Evolutionary conservation across 257 asterid species (phyloP).

Genomic region (Cordia subcordata): DNA sequence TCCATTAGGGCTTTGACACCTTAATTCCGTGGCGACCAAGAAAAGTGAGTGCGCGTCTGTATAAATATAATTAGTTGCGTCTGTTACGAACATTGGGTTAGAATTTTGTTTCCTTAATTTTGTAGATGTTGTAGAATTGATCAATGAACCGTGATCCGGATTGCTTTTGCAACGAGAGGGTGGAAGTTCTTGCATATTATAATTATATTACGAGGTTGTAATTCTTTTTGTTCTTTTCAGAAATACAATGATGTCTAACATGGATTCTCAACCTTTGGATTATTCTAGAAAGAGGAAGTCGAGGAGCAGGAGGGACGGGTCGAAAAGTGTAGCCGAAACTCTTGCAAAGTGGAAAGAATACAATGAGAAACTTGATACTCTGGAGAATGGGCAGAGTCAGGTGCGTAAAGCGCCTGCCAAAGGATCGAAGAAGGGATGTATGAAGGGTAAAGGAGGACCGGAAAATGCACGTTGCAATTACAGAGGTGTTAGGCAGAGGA

Average conservation of each 20-base stretch:
- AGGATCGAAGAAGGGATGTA: conserved; percentile 44
- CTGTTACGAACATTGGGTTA: too few species aligned
- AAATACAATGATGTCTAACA: conserved; percentile 9
- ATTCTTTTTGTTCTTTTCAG: conserved; percentile 9
- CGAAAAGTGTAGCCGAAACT: conserved; percentile 20
- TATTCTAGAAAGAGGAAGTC: conserved; percentile 23
- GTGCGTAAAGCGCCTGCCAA: conserved; percentile 29
- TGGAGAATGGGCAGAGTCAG: conserved; percentile 8
- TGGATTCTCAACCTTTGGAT: conserved; percentile 14
- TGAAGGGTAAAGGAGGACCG: conserved; percentile 33
- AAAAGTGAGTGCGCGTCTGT: too few species aligned
- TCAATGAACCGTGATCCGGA: not conserved
- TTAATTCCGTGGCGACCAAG: too few species aligned
- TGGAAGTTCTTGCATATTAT: not conserved
- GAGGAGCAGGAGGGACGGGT: conserved; percentile 15
- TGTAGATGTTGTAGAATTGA: too few species aligned
- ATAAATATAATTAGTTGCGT: too few species aligned
- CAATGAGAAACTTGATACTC: conserved; percentile 19
- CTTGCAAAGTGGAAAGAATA: conserved; percentile 38
- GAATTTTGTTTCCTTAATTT: too few species aligned
- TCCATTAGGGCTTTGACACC: too few species aligned
- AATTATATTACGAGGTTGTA: not conserved
- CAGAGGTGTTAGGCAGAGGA: conserved; percentile 39
- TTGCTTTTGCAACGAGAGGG: not conserved
- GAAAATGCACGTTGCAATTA: conserved; percentile 25